Base-by-base conservation (phyloP, 345 rosid species). In the Corchorus olitorius region DNA sequence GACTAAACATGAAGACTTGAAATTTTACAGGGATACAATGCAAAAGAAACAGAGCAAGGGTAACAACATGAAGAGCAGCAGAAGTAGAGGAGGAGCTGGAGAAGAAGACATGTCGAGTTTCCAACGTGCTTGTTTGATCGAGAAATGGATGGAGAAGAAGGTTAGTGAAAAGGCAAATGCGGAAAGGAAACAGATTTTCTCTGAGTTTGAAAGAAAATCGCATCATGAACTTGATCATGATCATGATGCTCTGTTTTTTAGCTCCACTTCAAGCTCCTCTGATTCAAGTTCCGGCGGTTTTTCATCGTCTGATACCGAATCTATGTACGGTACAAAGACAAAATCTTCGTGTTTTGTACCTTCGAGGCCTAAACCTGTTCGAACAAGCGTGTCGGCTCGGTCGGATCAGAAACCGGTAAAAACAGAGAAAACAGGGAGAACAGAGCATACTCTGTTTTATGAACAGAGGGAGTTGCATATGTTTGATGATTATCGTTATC, bases 291-390 rank as follows among this genome's bases (percentile, higher is more conserved):
- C 87, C 0, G 89, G 88, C 20, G 89, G 91, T 6, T 89, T 93
- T 84, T 95, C 98, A 0, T 89, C 97, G 33, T 93, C 98, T 4
- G 98, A 95, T 55, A 87, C 90, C 0, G 99, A 95, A 17, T 81
- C 91, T 17, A 65, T 85, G 20, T 82, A 83, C 20, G 84, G 78
- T 14, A 78, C 83, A 22, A 88, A 83, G 76, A 79, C 88, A 0
- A 80, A 70, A 34, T 73, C 84, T 13, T 81, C 87, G 10, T 83
- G 89, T 55, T 84, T 75, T 11, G 77, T 72, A 35, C 82, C 80
- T 4, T 66, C 65, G 12, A 79, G 83, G 82, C 86, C 87, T 37
- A 87, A 83, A 82, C 89, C 91, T 2, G 80, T 84, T 7, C 83
- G 82, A 73, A 84, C 88, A 12, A 76, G 76, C 58, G 62, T 75